Evolutionary conservation across 148 eudicot species (phyloP), one percentile per base, ranked within the genome.

Genomic region (Selenicereus undatus): DNA sequence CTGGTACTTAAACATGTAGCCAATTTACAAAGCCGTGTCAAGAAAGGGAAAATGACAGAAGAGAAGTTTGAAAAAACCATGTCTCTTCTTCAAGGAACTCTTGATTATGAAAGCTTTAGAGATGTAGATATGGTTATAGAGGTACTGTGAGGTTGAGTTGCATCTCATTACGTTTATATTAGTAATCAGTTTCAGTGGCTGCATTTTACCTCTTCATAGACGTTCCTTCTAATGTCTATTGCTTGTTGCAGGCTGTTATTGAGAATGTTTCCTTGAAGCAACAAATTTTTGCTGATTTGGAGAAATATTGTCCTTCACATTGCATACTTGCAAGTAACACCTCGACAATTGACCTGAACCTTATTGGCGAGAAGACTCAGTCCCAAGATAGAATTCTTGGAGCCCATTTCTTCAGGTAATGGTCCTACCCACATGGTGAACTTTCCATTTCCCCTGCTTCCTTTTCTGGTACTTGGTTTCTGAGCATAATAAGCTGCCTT

Each of bases 91-190:
- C 91, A 89, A 77, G 99, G 99, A 70, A 80, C 74, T 73, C 91
- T 95, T 62, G 93, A 93, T 77, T 95, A 92, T 85, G 90, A 87
- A 76, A 88, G 93, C 86, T 93, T 95, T 72, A 88, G 87, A 87
- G 97, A 93, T 71, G 97, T 92, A 78, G 99, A 95, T 90, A 90
- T 95, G 93, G 99, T 95, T 83, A 95, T 95, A 79, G 99, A 95
- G 97, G 99, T 95, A 88, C 17, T 2, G 22, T 74, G 64, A 18
- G 79, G 69, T 56, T 43, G 27, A n/a, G 35, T 50, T 68, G 50
- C 36, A 22, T 73, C 30, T 35, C 30, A 8, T 62, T 65, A 24
- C 81, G 74, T 51, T 16, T 73, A 51, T 17, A 18, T 32, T 21
- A 64, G 69, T 76, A 27, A 27, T 24, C 42, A 21, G 8, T 68